Evolutionary conservation across 768 basidiomycete genomes (phyloP).

Genomic region (Pulveroboletus sp.): DNA sequence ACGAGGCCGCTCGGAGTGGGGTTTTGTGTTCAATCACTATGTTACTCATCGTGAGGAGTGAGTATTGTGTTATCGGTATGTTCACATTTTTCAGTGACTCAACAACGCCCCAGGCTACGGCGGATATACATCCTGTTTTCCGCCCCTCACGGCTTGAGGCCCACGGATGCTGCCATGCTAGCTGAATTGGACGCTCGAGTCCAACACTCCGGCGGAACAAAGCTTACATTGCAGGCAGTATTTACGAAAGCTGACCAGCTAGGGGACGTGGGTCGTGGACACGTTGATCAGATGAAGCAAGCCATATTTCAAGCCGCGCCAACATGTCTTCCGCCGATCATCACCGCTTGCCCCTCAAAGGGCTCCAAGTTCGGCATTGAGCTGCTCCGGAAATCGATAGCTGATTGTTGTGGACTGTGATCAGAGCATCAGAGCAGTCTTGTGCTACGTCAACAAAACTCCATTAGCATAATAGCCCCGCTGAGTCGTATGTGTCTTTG

Average conservation of each 20-base stretch:
- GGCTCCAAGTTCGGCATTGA: slow-evolving; percentile 56
- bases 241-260: slow-evolving; percentile 68
- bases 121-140: slow-evolving; percentile 71
- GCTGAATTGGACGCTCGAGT: slow-evolving; percentile 35
- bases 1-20: slow-evolving; percentile 74
- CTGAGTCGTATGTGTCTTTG: background rate
- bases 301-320: slow-evolving; percentile 52
- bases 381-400: slow-evolving; percentile 51
- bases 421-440: background rate
- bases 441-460: background rate
- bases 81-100: background rate
- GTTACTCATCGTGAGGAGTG: slow-evolving; percentile 57
- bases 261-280: slow-evolving; percentile 27
- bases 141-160: slow-evolving; percentile 56
- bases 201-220: slow-evolving; percentile 31
- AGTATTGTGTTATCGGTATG: slow-evolving; percentile 20
- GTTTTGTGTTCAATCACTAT: slow-evolving; percentile 62
- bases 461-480: background rate
- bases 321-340: slow-evolving; percentile 60
- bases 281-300: slow-evolving; percentile 40
- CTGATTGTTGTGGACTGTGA: slow-evolving; percentile 50
- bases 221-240: slow-evolving; percentile 65
- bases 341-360: slow-evolving; percentile 46
- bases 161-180: slow-evolving; percentile 60
- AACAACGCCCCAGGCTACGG: slow-evolving; percentile 43